Evolutionary conservation across 345 rosid genomes (phyloP).

Genomic region (Populus tremula): DNA sequence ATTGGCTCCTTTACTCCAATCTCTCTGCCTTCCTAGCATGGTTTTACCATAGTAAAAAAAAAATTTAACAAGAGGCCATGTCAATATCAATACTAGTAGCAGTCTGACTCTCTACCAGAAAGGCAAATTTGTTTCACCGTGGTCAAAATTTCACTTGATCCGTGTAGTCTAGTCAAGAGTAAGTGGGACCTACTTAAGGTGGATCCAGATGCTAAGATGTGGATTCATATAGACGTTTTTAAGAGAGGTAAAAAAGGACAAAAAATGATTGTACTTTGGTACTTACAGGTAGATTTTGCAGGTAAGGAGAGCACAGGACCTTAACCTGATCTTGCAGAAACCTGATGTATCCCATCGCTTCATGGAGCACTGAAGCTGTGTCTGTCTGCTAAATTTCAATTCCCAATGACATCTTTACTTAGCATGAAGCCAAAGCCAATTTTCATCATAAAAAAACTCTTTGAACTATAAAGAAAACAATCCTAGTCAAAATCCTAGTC

Average conservation of each 20-base stretch:
- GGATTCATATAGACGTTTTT: background rate
- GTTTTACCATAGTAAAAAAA: background rate
- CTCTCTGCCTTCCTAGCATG: conserved; percentile 40
- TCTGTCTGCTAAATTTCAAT: conserved; percentile 64
- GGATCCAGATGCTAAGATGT: background rate
- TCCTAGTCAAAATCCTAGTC: too few species aligned
- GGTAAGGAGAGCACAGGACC: conserved; percentile 80
- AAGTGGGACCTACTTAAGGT: background rate
- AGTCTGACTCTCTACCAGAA: background rate
- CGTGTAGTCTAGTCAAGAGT: background rate
- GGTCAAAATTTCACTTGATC: background rate
- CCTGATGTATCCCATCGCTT: conserved; percentile 95
- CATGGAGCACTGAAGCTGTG: conserved; percentile 88
- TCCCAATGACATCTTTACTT: background rate
- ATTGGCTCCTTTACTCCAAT: conserved; percentile 30
- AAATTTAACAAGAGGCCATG: background rate
- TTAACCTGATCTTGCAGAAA: conserved; percentile 91
- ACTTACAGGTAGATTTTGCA: conserved; percentile 47
- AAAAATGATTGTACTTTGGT: background rate
- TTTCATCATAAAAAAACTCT: background rate
- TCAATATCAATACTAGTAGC: background rate
- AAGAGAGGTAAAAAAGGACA: background rate
- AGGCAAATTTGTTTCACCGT: background rate
- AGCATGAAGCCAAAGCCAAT: background rate
- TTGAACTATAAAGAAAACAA: background rate